A percentile compares a stretch with the other conserved stretches of the same genome.
Conservation (phyloP, 2,329 filamentous ascomycete species). For the Cryphonectria carpinicola region DNA sequence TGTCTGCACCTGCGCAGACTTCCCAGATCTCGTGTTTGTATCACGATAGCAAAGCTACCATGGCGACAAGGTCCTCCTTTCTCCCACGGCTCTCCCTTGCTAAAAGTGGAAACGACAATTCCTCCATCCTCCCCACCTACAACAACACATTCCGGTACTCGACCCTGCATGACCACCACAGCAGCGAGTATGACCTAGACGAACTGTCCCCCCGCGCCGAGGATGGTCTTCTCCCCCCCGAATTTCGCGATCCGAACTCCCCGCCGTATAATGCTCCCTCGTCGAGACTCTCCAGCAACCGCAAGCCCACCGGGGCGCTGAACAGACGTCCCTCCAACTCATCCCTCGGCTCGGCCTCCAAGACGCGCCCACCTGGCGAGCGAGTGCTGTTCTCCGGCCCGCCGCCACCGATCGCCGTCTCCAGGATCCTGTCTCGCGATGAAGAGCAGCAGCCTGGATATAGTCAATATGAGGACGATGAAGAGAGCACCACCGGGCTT, state of each 20-base stretch:
- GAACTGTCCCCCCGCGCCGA: constrained; percentile 40
- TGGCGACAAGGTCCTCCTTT: constrained; percentile 37
- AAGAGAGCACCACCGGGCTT: constrained; percentile 18
- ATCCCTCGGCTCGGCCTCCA: constrained; percentile 28
- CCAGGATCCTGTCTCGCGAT: constrained; percentile 43
- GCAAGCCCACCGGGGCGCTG: constrained; percentile 24
- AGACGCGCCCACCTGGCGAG: constrained; percentile 39
- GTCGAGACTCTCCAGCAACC: constrained; percentile 22
- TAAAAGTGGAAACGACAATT: constrained; percentile 28
- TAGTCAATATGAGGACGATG: constrained; percentile 29
- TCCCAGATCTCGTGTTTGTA: neutral
- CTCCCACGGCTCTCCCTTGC: constrained; percentile 38
- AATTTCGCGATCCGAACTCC: constrained; percentile 23
- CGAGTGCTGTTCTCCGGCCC: constrained; percentile 51
- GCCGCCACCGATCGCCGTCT: constrained; percentile 54
- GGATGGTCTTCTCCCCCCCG: constrained; percentile 30
- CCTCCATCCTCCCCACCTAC: constrained; percentile 37
- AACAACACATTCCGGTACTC: constrained; percentile 30
- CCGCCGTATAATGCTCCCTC: constrained; percentile 2
- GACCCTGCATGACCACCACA: constrained; percentile 36
- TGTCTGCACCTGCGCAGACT: neutral
- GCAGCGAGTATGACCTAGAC: constrained; percentile 41
- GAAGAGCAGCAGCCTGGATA: constrained; percentile 34
- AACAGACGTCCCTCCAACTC: constrained; percentile 29
- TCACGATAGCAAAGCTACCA: constrained; percentile 19